Conservation (phyloP, 208 protist species). For the Trypanosoma rangeli region DNA sequence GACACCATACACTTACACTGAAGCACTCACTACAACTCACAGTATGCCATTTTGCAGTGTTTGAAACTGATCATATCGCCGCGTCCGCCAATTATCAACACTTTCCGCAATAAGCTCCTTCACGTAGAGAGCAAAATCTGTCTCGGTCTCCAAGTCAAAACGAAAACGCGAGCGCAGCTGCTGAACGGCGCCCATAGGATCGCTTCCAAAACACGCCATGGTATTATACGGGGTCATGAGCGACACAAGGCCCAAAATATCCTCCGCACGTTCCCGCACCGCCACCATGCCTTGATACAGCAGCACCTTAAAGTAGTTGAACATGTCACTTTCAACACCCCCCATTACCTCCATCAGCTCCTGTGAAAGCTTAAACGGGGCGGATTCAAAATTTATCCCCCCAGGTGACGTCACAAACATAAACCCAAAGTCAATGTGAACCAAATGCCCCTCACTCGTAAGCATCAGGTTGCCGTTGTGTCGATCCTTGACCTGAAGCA, state of each 20-base stretch:
- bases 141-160: conserved; percentile 76
- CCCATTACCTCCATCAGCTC: conserved; percentile 93
- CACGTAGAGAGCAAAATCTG: conserved; percentile 82
- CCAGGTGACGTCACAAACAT: conserved; percentile 96
- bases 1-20: neutral
- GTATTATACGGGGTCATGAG: conserved; percentile 87
- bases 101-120: conserved; percentile 87
- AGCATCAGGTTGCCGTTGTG: conserved; percentile 97
- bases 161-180: conserved; percentile 84
- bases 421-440: conserved; percentile 99
- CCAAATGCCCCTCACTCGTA: conserved; percentile 80
- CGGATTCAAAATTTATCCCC: conserved; percentile 93
- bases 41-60: conserved; percentile 92
- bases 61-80: conserved; percentile 92
- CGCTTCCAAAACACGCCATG: conserved; percentile 86
- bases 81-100: conserved; percentile 92
- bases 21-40: conserved; percentile 26
- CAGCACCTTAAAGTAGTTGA: conserved; percentile 90
- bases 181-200: conserved; percentile 51
- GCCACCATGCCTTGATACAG: conserved; percentile 83
- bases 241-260: conserved; percentile 79
- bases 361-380: conserved; percentile 93
- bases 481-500: conserved; percentile 95
- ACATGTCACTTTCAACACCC: conserved; percentile 60
- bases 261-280: conserved; percentile 69